A percentile compares a stretch with the other conserved stretches of the same genome.
phyloP scores from a whole-genome alignment of 2,329 filamentous ascomycete species.

The Talaromyces sp. region DNA sequence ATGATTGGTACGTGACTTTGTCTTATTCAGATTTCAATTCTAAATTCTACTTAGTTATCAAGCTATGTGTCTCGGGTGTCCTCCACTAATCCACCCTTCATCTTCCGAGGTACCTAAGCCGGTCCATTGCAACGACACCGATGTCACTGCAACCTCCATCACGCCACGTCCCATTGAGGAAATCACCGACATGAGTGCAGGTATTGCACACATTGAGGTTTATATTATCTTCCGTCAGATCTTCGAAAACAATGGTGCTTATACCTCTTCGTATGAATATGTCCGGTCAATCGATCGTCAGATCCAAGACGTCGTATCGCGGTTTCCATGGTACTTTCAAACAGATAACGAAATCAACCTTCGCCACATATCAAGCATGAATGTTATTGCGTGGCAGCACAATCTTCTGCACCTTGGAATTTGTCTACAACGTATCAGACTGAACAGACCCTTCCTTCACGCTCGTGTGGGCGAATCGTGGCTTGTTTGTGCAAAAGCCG shows the following conservation, averaged over 20 bases:
- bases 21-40: not conserved
- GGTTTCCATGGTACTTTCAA: slow-evolving; percentile 28
- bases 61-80: slow-evolving; percentile 26
- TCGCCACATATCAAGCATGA: slow-evolving; percentile 19
- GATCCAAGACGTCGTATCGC: slow-evolving; percentile 21
- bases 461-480: slow-evolving; percentile 24
- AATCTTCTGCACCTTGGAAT: slow-evolving; percentile 27
- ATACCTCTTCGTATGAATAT: slow-evolving; percentile 23
- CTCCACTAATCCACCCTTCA: slow-evolving; percentile 26
- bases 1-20: slow-evolving; percentile 23
- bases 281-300: slow-evolving; percentile 24
- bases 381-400: slow-evolving; percentile 26
- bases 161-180: slow-evolving; percentile 21
- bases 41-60: slow-evolving; percentile 23
- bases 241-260: slow-evolving; percentile 21
- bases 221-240: slow-evolving; percentile 24
- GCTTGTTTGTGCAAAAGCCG: slow-evolving; percentile 24
- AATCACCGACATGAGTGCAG: slow-evolving; percentile 25
- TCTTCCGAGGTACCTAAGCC: slow-evolving; percentile 25
- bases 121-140: slow-evolving; percentile 26
- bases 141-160: slow-evolving; percentile 23
- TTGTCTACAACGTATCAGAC: slow-evolving; percentile 27
- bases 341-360: slow-evolving; percentile 18
- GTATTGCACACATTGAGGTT: slow-evolving; percentile 22
- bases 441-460: slow-evolving; percentile 27